Conservation (phyloP, 352 stramenopile genomes). For the Aphanomyces stellatus region DNA sequence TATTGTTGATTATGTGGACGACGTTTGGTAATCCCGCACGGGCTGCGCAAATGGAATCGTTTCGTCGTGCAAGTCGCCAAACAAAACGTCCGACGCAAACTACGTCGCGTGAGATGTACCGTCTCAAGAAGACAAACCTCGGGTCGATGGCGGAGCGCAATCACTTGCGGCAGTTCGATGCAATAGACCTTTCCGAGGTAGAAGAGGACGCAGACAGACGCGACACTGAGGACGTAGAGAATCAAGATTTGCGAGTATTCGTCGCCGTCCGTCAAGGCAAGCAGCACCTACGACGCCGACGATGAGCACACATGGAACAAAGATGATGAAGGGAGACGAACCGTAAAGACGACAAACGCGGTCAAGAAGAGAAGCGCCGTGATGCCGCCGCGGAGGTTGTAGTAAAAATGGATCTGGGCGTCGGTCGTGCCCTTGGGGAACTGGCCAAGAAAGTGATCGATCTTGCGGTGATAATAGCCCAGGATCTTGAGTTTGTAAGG, state of each 20-base stretch:
- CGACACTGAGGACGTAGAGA: constrained; percentile 47
- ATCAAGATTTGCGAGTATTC: constrained; percentile 36
- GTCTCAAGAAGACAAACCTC: constrained; percentile 34
- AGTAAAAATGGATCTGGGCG: constrained; percentile 43
- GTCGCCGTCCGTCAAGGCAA: constrained; percentile 26
- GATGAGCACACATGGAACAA: background rate
- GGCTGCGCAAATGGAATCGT: constrained; percentile 51
- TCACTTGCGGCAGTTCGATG: constrained; percentile 59
- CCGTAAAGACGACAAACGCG: constrained; percentile 33
- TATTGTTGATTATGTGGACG: too few species aligned
- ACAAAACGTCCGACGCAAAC: constrained; percentile 40
- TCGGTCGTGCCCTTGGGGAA: constrained; percentile 43
- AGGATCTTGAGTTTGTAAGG: constrained; percentile 72
- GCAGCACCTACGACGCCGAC: constrained; percentile 26
- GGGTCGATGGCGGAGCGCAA: constrained; percentile 48
- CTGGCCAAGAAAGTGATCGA: constrained; percentile 52
- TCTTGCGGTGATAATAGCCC: constrained; percentile 80
- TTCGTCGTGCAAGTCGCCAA: constrained; percentile 26
- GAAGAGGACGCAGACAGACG: constrained; percentile 52
- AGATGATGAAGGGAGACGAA: background rate
- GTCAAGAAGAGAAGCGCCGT: constrained; percentile 38
- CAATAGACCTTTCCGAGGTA: constrained; percentile 64
- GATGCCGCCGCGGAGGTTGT: constrained; percentile 34
- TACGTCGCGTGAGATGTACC: too few species aligned
- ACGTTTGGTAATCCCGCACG: constrained; percentile 36